A percentile compares a stretch with the other conserved stretches of the same genome.
These are phyloP conservation scores for Monilinia polystroma DNA, from an alignment of 2,329 filamentous ascomycete species.

Conservation along the genomic window DNA sequence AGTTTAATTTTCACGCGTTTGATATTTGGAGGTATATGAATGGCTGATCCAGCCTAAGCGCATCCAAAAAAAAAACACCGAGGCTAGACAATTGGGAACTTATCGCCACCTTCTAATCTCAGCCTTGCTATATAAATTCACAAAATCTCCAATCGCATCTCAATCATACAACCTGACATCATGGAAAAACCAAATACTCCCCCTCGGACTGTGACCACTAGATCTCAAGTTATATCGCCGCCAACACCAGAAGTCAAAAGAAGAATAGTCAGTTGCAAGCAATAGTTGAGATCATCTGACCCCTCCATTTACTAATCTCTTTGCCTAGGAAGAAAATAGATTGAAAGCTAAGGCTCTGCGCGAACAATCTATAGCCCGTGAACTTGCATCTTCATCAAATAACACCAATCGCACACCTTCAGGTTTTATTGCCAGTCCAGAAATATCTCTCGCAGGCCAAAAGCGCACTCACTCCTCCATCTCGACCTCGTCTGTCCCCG, in stretches of 20 bases:
- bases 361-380: conserved; percentile 67
- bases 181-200: conserved; percentile 36
- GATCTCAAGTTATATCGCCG: conserved; percentile 42
- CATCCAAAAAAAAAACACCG: not conserved
- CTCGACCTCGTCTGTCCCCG: conserved; percentile 50
- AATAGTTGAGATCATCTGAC: not conserved
- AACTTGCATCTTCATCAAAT: conserved; percentile 44
- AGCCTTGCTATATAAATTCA: conserved; percentile 16
- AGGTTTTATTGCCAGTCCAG: conserved; percentile 68
- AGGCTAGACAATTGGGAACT: conserved; percentile 14
- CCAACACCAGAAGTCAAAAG: conserved; percentile 55
- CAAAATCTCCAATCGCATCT: not conserved
- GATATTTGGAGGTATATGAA: not conserved
- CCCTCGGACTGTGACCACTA: conserved; percentile 20
- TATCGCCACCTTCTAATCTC: conserved; percentile 15
- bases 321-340: conserved; percentile 73
- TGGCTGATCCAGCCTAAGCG: conserved; percentile 11
- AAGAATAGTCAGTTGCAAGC: conserved; percentile 50
- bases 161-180: not conserved
- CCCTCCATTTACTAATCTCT: conserved; percentile 18
- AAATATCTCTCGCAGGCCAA: conserved; percentile 60
- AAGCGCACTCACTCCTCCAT: conserved; percentile 72
- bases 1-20: not conserved
- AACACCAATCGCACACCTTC: conserved; percentile 54
- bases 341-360: conserved; percentile 85